Percentiles rank a stretch among this genome's conserved stretches.
Evolutionary conservation across 2,329 filamentous ascomycete genomes (phyloP).

Genomic region (Penicillium sp.): DNA sequence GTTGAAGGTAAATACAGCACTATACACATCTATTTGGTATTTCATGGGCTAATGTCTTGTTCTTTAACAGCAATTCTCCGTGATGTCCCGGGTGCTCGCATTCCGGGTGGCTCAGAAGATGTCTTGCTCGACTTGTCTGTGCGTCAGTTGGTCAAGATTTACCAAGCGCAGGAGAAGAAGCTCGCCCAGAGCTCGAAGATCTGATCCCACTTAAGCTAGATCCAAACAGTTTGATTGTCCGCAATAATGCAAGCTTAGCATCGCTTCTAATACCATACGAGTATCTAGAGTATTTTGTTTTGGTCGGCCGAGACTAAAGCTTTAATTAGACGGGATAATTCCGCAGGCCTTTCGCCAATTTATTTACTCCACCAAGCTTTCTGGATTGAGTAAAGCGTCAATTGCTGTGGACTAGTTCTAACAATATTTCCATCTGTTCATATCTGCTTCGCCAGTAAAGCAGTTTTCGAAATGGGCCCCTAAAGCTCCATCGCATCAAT

Average conservation of each 20-base stretch:
- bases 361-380: too few species aligned
- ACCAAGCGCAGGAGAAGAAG: slow-evolving; percentile 38
- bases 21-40: slow-evolving; percentile 3
- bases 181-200: slow-evolving; percentile 31
- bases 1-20: slow-evolving; percentile 58
- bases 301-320: too few species aligned
- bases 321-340: too few species aligned
- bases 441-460: too few species aligned
- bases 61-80: slow-evolving; percentile 56
- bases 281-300: too few species aligned
- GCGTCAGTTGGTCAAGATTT: slow-evolving; percentile 69
- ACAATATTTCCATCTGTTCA: too few species aligned
- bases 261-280: too few species aligned
- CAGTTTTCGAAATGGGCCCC: too few species aligned
- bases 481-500: not conserved
- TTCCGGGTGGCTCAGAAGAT: slow-evolving; percentile 70
- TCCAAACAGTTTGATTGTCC: not conserved
- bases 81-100: slow-evolving; percentile 61
- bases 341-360: too few species aligned
- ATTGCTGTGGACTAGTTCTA: too few species aligned
- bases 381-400: too few species aligned
- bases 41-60: slow-evolving; percentile 22
- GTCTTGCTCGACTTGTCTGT: slow-evolving; percentile 69
- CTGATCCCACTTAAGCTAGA: not conserved
- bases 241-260: too few species aligned